Evolutionary conservation across 2,329 filamentous ascomycete genomes (phyloP).

Genomic region (Cadophora malorum): DNA sequence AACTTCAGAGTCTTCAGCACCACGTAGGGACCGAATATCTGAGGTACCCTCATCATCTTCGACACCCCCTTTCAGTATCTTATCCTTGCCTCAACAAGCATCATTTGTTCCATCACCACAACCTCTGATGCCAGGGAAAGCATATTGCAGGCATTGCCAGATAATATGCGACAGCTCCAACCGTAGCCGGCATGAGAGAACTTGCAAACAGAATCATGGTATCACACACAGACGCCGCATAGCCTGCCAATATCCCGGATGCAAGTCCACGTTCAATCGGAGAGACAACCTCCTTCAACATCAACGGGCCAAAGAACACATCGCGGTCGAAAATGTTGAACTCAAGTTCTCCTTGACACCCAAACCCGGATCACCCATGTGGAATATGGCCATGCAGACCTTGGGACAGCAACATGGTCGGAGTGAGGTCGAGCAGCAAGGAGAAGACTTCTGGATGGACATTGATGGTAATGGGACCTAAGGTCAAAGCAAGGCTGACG

Average conservation of each 20-base stretch:
- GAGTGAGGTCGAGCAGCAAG: background rate
- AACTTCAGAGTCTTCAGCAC: too few species aligned
- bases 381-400: background rate
- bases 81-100: background rate
- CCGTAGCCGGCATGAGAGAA: constrained; percentile 2
- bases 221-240: background rate
- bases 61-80: background rate
- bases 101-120: background rate
- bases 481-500: too few species aligned
- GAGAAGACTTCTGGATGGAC: background rate
- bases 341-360: background rate
- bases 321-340: background rate
- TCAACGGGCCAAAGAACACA: background rate
- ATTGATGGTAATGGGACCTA: too few species aligned
- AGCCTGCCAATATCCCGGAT: background rate
- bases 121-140: background rate
- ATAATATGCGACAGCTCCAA: constrained; percentile 3
- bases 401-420: background rate
- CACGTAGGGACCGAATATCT: too few species aligned
- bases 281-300: constrained; percentile 3
- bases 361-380: background rate
- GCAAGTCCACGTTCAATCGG: background rate
- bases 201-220: background rate
- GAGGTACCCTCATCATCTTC: background rate
- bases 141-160: background rate